These are phyloP conservation scores for Zygoascus flipseniorum DNA, from an alignment of 805 yeast species.

Conservation along the genomic window DNA sequence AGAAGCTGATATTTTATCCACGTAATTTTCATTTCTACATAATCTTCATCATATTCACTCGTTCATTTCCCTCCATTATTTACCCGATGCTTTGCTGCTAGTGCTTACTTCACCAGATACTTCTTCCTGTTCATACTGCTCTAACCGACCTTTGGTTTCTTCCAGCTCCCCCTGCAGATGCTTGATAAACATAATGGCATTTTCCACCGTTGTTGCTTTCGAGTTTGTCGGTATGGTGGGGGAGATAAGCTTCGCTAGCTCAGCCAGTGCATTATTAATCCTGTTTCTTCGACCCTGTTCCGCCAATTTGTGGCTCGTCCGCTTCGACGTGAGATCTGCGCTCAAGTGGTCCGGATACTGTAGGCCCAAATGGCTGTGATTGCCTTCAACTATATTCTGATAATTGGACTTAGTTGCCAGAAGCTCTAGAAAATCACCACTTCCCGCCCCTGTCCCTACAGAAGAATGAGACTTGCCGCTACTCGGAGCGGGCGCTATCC, in stretches of 20 bases:
- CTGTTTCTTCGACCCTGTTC: conserved; percentile 95
- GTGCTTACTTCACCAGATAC: no score
- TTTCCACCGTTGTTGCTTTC: conserved; percentile 91
- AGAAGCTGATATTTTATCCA: background rate
- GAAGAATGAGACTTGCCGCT: background rate
- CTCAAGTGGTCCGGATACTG: conserved; percentile 34
- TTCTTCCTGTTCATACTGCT: conserved; percentile 2
- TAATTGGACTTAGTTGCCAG: conserved; percentile 35
- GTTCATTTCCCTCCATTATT: no score
- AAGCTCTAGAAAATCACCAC: conserved; percentile 16
- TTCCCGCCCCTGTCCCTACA: background rate
- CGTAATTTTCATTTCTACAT: background rate
- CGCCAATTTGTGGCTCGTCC: conserved; percentile 79
- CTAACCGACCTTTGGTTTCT: conserved; percentile 13
- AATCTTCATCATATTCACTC: no score
- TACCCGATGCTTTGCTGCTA: no score
- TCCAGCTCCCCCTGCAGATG: conserved; percentile 34
- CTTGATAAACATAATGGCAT: conserved; percentile 66
- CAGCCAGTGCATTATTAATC: conserved; percentile 79
- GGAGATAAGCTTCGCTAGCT: conserved; percentile 61
- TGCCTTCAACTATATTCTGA: conserved; percentile 36
- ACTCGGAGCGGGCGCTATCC: conserved; percentile 11
- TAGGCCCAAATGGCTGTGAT: conserved; percentile 33
- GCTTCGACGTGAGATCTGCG: conserved; percentile 38
- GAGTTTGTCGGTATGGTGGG: conserved; percentile 53